Evolutionary conservation across 768 basidiomycete genomes (phyloP).

Genomic region (Tricholoma bakamatsutake): DNA sequence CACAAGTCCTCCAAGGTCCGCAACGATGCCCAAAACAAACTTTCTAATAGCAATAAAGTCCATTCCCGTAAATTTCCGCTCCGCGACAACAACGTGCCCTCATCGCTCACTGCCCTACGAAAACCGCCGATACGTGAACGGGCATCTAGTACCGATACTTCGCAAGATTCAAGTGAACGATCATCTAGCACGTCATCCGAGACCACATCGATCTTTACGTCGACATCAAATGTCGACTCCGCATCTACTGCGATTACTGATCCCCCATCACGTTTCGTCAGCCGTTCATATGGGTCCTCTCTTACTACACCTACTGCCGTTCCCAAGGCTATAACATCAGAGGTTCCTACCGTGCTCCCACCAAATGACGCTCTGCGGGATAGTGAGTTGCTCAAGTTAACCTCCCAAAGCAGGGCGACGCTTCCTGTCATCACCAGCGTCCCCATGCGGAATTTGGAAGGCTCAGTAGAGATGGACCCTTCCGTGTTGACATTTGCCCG

Average conservation of each 20-base stretch:
- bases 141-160: conserved; percentile 27
- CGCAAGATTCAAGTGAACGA: conserved; percentile 23
- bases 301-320: conserved; percentile 21
- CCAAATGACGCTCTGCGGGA: background rate
- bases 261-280: conserved; percentile 40
- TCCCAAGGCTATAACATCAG: conserved; percentile 15
- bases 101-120: conserved; percentile 17
- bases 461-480: conserved; percentile 58
- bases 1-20: conserved; percentile 25
- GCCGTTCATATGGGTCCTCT: conserved; percentile 17
- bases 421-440: conserved; percentile 23
- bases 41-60: conserved; percentile 4
- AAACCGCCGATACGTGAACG: conserved; percentile 26
- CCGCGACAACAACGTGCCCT: conserved; percentile 34
- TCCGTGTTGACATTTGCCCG: conserved; percentile 74
- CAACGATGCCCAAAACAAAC: background rate
- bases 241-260: conserved; percentile 43
- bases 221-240: conserved; percentile 27
- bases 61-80: conserved; percentile 14
- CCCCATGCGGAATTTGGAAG: conserved; percentile 26
- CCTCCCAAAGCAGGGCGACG: conserved; percentile 30
- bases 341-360: conserved; percentile 14
- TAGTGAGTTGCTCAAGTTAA: conserved; percentile 5
- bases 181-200: conserved; percentile 37
- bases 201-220: conserved; percentile 39